Evolutionary conservation across 371 early-diverging fungal species (phyloP).

Genomic region (Lichtheimia hyalospora): DNA sequence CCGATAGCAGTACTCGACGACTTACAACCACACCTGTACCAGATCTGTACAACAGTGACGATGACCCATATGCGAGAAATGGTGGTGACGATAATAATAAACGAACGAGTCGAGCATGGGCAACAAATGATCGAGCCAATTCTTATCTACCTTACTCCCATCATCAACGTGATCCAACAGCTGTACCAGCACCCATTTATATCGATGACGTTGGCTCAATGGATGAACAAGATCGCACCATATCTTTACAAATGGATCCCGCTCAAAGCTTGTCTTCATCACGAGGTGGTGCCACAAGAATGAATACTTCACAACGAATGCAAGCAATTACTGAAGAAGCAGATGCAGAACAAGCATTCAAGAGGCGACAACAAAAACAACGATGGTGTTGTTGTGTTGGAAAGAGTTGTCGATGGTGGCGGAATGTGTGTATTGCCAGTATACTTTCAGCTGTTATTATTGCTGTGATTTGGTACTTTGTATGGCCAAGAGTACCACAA

Average conservation of each 20-base stretch:
- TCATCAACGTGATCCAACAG: conserved; percentile 34
- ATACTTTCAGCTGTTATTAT: neutral
- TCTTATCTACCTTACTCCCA: conserved; percentile 50
- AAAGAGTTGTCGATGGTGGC: neutral
- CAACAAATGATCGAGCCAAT: conserved; percentile 26
- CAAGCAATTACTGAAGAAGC: neutral
- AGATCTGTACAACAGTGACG: conserved; percentile 18
- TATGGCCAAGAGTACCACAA: conserved; percentile 35
- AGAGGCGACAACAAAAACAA: too few species aligned
- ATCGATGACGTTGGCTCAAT: conserved; percentile 27
- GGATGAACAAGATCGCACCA: conserved; percentile 10
- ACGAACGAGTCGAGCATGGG: neutral
- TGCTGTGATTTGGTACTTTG: conserved; percentile 33
- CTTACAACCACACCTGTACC: conserved; percentile 13
- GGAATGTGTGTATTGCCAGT: neutral
- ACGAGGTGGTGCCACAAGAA: too few species aligned
- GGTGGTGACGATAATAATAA: conserved; percentile 2
- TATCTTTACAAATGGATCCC: conserved; percentile 6
- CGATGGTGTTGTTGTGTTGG: neutral
- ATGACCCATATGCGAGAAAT: conserved; percentile 39
- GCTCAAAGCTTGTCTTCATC: neutral
- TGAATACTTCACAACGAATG: neutral
- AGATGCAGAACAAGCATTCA: neutral
- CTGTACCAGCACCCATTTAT: conserved; percentile 32
- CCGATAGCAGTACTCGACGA: conserved; percentile 44